phyloP scores from a whole-genome alignment of 306 rosid genomes.

The Castanea sativa region DNA sequence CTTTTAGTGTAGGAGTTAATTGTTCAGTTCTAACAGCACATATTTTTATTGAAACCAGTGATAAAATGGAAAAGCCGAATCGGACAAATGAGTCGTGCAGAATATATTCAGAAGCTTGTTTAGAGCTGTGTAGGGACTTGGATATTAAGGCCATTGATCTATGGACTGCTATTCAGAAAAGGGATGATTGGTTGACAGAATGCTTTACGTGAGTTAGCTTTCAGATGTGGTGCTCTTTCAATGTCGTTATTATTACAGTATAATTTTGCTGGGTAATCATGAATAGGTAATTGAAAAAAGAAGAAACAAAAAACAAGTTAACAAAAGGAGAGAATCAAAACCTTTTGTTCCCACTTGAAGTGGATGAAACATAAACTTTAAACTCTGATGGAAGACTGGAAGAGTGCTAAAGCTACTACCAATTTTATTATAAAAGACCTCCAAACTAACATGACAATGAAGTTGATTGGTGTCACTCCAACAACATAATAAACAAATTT shows the following conservation, averaged over 20 bases:
- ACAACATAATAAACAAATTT: too few relatives aligned
- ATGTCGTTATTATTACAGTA: too few relatives aligned
- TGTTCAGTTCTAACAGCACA: background rate
- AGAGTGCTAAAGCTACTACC: too few relatives aligned
- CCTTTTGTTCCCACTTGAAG: background rate
- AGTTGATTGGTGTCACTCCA: too few relatives aligned
- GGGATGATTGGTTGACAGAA: conserved; percentile 48
- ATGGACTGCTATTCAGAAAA: conserved; percentile 51
- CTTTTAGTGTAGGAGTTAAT: background rate
- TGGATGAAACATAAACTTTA: background rate
- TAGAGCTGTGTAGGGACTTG: conserved; percentile 58
- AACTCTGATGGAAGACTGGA: too few relatives aligned
- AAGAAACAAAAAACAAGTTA: too few relatives aligned
- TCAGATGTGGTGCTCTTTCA: background rate
- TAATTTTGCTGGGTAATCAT: too few relatives aligned
- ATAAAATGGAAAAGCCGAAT: background rate
- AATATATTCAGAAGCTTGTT: conserved; percentile 74
- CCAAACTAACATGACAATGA: too few relatives aligned
- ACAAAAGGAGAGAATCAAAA: too few relatives aligned
- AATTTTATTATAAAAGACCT: too few relatives aligned
- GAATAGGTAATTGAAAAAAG: too few relatives aligned
- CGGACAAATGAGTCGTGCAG: conserved; percentile 52
- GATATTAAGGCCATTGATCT: conserved; percentile 54
- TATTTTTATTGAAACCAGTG: conserved; percentile 16
- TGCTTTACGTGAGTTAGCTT: conserved; percentile 56